Evolutionary conservation across 495 filamentous ascomycete genomes (phyloP).

Genomic region (Friedmanniomyces simplex): DNA sequence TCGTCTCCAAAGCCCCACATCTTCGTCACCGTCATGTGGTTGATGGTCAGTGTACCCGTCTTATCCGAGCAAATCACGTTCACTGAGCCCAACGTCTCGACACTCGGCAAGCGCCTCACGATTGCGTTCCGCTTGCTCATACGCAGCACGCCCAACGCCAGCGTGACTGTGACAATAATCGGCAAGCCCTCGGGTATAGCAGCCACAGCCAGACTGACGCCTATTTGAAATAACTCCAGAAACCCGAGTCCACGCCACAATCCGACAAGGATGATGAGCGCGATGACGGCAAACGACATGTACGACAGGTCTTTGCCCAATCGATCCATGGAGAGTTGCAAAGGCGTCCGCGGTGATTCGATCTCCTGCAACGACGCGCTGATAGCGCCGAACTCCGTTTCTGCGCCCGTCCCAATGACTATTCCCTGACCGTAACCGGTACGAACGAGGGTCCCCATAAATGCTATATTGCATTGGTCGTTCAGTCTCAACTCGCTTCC

Average conservation of each 20-base stretch:
- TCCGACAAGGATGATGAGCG: slow-evolving; percentile 77
- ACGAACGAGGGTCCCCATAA: slow-evolving; percentile 95
- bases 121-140: slow-evolving; percentile 94
- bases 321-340: slow-evolving; percentile 94
- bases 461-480: slow-evolving; percentile 76
- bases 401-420: slow-evolving; percentile 83
- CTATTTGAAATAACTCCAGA: slow-evolving; percentile 95
- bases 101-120: slow-evolving; percentile 87
- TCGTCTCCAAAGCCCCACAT: slow-evolving; percentile 79
- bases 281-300: slow-evolving; percentile 91
- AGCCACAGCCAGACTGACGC: slow-evolving; percentile 90
- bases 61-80: slow-evolving; percentile 99
- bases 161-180: slow-evolving; percentile 94
- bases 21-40: slow-evolving; percentile 96
- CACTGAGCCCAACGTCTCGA: slow-evolving; percentile 94
- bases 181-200: slow-evolving; percentile 95
- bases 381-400: slow-evolving; percentile 95
- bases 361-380: slow-evolving; percentile 85
- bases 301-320: slow-evolving; percentile 90
- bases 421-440: slow-evolving; percentile 94
- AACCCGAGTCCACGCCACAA: slow-evolving; percentile 78
- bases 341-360: slow-evolving; percentile 83
- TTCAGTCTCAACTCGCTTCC: slow-evolving; percentile 55
- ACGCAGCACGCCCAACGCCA: slow-evolving; percentile 84
- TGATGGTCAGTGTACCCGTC: slow-evolving; percentile 89